Evolutionary conservation across 345 rosid genomes (phyloP).

Genomic region (Rhodamnia rubescens): DNA sequence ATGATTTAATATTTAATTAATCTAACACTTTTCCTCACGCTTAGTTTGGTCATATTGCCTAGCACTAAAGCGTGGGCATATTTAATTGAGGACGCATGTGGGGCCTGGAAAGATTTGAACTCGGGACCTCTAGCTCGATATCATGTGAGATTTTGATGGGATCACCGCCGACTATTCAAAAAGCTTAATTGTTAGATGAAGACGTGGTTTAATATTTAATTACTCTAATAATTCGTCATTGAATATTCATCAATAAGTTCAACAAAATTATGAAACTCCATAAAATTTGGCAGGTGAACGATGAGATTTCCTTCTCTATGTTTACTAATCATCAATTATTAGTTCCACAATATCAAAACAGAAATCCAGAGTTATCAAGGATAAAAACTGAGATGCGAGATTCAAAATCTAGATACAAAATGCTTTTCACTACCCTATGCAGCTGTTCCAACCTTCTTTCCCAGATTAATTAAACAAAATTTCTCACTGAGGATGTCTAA

Average conservation of each 20-base stretch:
- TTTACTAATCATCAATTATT: background rate
- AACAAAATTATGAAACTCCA: background rate
- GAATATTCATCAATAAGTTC: background rate
- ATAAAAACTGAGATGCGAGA: background rate
- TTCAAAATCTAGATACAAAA: background rate
- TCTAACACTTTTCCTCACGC: no score
- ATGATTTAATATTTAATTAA: no score
- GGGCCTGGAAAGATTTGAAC: no score
- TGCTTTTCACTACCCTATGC: background rate
- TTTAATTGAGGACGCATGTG: no score
- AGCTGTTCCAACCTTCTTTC: background rate
- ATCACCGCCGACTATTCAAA: no score
- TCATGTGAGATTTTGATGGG: no score
- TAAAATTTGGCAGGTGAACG: background rate
- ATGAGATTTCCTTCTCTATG: background rate
- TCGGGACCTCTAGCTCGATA: no score
- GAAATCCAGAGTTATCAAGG: background rate
- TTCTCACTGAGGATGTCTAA: background rate
- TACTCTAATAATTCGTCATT: no score
- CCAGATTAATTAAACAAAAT: background rate
- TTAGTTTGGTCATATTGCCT: no score
- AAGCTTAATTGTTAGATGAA: no score
- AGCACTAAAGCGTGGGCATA: no score
- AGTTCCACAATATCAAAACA: background rate
- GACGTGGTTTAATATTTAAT: no score